Evolutionary conservation across 2,329 filamentous ascomycete species (phyloP), one percentile per base, ranked within the genome.

Genomic region (Fusarium begoniae): DNA sequence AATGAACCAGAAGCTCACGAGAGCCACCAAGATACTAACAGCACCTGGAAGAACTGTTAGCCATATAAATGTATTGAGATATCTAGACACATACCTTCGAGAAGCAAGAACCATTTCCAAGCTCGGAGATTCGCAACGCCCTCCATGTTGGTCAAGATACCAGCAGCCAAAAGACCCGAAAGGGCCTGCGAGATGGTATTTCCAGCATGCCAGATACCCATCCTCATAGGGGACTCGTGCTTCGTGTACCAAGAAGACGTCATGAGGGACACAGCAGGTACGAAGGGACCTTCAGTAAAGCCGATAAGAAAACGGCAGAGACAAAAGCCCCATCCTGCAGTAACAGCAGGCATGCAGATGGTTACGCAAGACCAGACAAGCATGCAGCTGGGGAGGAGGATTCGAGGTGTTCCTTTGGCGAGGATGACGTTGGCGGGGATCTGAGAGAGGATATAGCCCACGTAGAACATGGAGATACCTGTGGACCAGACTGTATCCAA

Each of bases 181-280:
- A 86, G 78, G 2, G 84, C 82, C 54, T 85, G 84, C 0, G 83
- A 85, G 37, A 86, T 82, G 13, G 82, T 83, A 50, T 84, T 85
- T 28, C 84, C 85, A 2, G 83, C 84, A 72, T 85, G 85, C 79
- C 85, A 83, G 24, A 86, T 81, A 11, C 82, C 84, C 78, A 85
- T 86, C 0, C 85, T 78, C 14, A 83, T 78, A 2, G 84, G 84
- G 1, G 81, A 79, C 59, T 87, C 85, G 17, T 81, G 77, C 47
- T 85, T 84, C 1, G 83, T 86, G 67, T 87, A 87, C 85, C 85
- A 87, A 1, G 84, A 85, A 1, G 83, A 85, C 5, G 82, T 82
- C 76, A 85, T 84, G 41, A 87, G 4, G 81, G 84, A 30, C 83
- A 72, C 45, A 10, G 70, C 87, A 0, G 87, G 87, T 8, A 87